Conservation (phyloP, 1,284 basidiomycete genomes). For the Moniliella sp. region DNA sequence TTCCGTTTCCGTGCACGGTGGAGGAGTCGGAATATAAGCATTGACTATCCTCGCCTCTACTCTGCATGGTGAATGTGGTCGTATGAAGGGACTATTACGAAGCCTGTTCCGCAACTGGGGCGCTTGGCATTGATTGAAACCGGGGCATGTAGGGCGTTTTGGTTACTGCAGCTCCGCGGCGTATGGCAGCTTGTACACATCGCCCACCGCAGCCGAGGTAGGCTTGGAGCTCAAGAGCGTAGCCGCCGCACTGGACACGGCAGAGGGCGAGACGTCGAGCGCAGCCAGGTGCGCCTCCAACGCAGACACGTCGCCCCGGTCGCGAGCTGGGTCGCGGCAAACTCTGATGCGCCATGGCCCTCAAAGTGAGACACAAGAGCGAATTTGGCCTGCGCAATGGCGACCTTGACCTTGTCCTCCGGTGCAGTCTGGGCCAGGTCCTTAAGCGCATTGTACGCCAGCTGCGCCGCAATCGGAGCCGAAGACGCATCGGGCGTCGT, state of each 20-base stretch:
- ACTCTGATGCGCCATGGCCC: constrained; percentile 15
- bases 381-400: constrained; percentile 30
- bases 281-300: constrained; percentile 12
- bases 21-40: too few species aligned
- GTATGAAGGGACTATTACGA: too few species aligned
- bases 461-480: constrained; percentile 11
- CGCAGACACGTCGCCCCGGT: constrained; percentile 7
- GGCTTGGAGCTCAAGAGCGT: constrained; percentile 29
- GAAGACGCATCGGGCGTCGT: constrained; percentile 15
- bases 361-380: constrained; percentile 17
- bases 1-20: too few species aligned
- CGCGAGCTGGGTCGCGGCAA: constrained; percentile 16
- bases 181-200: constrained; percentile 26
- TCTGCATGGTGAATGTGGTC: too few species aligned
- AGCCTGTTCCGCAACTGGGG: too few species aligned
- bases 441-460: constrained; percentile 18
- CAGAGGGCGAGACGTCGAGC: constrained; percentile 18
- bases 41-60: too few species aligned
- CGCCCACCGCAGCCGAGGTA: constrained; percentile 25
- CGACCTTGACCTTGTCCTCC: constrained; percentile 13
- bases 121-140: too few species aligned
- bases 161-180: constrained; percentile 28
- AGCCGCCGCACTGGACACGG: constrained; percentile 11
- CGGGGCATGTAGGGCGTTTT: too few species aligned
- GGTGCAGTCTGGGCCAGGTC: constrained; percentile 14